Percentiles rank a stretch among this genome's conserved stretches.
phyloP scores from a whole-genome alignment of 1,284 basidiomycete species.

The Moesziomyces globuligerus region DNA sequence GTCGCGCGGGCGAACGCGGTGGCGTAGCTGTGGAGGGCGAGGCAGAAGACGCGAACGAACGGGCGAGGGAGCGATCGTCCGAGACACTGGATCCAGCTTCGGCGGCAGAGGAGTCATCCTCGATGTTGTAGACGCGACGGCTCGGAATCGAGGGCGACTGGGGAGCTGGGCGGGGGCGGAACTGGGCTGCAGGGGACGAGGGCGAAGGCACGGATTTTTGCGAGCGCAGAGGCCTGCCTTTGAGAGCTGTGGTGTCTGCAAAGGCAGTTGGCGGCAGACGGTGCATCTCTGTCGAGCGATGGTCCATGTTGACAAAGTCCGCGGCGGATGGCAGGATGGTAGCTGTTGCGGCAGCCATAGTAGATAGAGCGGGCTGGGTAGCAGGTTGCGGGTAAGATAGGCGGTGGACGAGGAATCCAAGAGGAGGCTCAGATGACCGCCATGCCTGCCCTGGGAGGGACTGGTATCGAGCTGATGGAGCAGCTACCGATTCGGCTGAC shows the following conservation, averaged over 20 bases:
- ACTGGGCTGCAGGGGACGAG: conserved; percentile 20
- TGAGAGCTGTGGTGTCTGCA: conserved; percentile 8
- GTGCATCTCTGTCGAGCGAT: conserved; percentile 21
- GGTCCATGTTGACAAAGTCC: conserved; percentile 37
- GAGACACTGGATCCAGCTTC: conserved; percentile 4
- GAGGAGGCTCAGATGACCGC: conserved; percentile 10
- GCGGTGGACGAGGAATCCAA: conserved; percentile 1
- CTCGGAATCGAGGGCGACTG: conserved; percentile 33
- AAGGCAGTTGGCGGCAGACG: conserved; percentile 15
- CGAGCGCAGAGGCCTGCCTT: conserved; percentile 19
- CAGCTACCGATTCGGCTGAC: not conserved
- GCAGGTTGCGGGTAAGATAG: no score
- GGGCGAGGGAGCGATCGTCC: conserved; percentile 6
- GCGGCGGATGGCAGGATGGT: conserved; percentile 32
- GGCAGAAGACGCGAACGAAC: conserved; percentile 25
- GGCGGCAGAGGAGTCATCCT: conserved; percentile 13
- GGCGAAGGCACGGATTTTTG: conserved; percentile 29
- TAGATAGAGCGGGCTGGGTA: conserved; percentile 1
- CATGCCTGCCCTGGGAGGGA: conserved; percentile 17
- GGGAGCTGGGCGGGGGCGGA: conserved; percentile 12
- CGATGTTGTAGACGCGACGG: conserved; percentile 40
- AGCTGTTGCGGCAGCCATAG: conserved; percentile 38
- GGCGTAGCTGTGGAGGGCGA: conserved; percentile 22
- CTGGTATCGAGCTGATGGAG: not conserved
- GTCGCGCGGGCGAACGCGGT: conserved; percentile 10